Base-by-base conservation (phyloP, 495 filamentous ascomycete species). In the Penicillium lividum region DNA sequence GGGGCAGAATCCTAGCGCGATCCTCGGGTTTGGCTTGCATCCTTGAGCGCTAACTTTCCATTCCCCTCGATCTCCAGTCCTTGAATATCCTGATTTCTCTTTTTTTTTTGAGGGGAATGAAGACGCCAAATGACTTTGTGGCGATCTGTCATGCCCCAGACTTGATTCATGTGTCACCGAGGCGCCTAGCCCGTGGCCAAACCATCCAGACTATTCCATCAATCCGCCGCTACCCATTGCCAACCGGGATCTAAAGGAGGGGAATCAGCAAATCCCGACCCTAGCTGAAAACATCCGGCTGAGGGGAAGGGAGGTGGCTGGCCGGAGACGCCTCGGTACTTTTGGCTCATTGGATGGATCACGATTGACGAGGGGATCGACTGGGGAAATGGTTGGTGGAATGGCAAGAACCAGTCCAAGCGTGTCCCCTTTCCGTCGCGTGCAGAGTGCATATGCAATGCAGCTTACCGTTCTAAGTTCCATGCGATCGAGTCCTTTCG, bases 381-480 rank as follows among this genome's bases (percentile, higher is more conserved):
- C 48, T 57, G 46, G 52, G 44, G 54, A 38, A 45, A 47, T 22
- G 53, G 53, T 43, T 45, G 54, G 53, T 45, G 42, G 22, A 42
- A 49, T 27, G 49, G 3, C 36, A 56, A 43, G 53, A 48, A 56
- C 58, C 53, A 38, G 28, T 44, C 43, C 30, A 27, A 27, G 28
- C n/a, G 54, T 51, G 22, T 61, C 63, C 34, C 53, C 28, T 66
- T 69, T 56, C 40, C 51, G 57, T 62, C 53, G 53, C 52, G 40
- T 65, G 67, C 64, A 67, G 63, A 56, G 28, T 53, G 57, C 57
- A 65, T 63, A 64, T 69, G 61, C 57, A 64, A 67, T 69, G 64
- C 64, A 65, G 51, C 53, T 53, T 61, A 34, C 67, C 64, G 59
- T 57, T 65, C 65, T 54, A 55, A 63, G 59, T 55, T 57, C 53